Evolutionary conservation across 768 basidiomycete genomes (phyloP), one percentile per base, ranked within the genome.

Genomic region (Lepiota brunneoincarnata): DNA sequence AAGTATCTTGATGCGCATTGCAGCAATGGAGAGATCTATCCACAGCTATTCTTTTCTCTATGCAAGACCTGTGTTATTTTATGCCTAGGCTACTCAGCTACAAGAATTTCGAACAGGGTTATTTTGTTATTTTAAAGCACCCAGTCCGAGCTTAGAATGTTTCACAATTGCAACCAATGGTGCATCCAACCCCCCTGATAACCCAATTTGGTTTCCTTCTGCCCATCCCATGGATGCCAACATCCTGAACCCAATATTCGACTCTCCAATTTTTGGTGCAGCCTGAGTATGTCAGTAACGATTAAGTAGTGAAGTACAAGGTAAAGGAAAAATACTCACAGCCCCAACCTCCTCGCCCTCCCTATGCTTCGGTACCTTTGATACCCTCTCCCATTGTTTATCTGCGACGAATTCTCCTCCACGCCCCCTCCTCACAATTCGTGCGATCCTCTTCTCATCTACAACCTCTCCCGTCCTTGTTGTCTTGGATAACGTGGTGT

Each of bases 291-390:
- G 54, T 43, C 36, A 17, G 24, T 12, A 21, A 18, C 4, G 12
- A 44, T 6, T 54, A 18, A 60, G 38, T 21, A 45, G 35, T 38
- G 41, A 20, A 7, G 20, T n/a, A 0, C 23, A 26, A 40, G 47
- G 21, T 10, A 49, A 20, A 48, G 10, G 10, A 51, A 41, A 34
- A 45, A 54, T 34, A 64, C 79, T 21, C 46, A 82, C 84, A 75
- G 87, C 87, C 14, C 94, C 94, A 42, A 97, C 92, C 59, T 86
- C 85, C 47, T 95, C 93, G 23, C 94, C 94, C 31, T 97, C 94
- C 43, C 72, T 75, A 50, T 89, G 88, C 54, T 72, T 73, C 17
- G 82, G 79, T 54, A 75, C 62, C 43, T 45, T 58, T 18, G 37
- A 57, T 15, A 55, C 59, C 35, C 55, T 60, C 55, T 50, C 55